These are phyloP conservation scores for Theileria sp. DNA, from an alignment of 169 alveolate genomes.

Conservation along the genomic window DNA sequence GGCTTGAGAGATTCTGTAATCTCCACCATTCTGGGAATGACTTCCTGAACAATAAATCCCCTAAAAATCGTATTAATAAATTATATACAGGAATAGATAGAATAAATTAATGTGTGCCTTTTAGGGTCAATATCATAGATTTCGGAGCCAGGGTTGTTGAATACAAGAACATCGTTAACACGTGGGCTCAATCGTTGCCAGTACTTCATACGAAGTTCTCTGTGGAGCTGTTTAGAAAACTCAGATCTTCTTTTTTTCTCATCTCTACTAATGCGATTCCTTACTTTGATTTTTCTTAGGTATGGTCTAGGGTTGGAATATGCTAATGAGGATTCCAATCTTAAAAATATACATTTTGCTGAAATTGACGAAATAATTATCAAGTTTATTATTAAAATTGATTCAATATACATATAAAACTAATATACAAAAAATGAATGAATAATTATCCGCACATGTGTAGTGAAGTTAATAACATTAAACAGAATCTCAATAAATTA, in stretches of 20 bases:
- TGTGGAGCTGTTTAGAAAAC: conserved; percentile 59
- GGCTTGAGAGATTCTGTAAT: conserved; percentile 23
- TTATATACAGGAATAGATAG: not conserved
- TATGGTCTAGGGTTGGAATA: conserved; percentile 42
- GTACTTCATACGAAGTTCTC: conserved; percentile 62
- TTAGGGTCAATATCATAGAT: conserved; percentile 57
- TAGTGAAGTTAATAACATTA: not conserved
- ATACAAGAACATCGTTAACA: conserved; percentile 48
- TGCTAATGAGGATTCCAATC: conserved; percentile 10
- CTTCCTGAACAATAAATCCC: conserved; percentile 66
- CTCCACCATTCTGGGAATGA: conserved; percentile 54
- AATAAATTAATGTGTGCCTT: conserved; percentile 34
- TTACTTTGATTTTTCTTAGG: conserved; percentile 44
- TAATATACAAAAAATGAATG: not conserved
- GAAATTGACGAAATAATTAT: not conserved
- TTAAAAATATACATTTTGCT: not conserved
- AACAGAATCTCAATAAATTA: not conserved
- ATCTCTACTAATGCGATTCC: conserved; percentile 51
- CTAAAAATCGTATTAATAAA: not conserved
- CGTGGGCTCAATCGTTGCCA: conserved; percentile 54
- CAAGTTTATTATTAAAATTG: conserved; percentile 19
- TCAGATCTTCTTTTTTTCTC: conserved; percentile 56
- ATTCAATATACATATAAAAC: conserved; percentile 8
- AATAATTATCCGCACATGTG: conserved; percentile 1
- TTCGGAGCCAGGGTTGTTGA: conserved; percentile 16